Base-by-base conservation (phyloP, 306 rosid species). In the Sphenostylis stenocarpa region DNA sequence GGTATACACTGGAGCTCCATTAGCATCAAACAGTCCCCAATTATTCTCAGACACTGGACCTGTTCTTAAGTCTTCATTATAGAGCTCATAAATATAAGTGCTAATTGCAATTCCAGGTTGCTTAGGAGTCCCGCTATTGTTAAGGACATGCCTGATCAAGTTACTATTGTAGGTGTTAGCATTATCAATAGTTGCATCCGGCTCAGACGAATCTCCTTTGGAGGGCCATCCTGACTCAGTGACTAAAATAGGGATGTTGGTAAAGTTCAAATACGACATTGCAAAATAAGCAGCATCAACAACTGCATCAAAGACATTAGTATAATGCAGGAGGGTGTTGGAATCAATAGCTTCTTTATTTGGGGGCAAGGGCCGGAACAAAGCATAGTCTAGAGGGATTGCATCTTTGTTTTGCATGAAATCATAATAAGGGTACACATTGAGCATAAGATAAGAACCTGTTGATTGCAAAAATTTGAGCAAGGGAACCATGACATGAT, bases 181-280 rank as follows among this genome's bases (percentile, higher is more conserved):
- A 81, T 95, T 95, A 20, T 95, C 97, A 68, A 76, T 7, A 0
- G 94, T 92, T 64, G 98, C 97, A 67, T 95, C 97, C 3, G 87
- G 90, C 92, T 90, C 97, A 0, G 93, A 69, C 0, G 95, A 79
- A 73, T 82, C 92, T 14, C 98, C 98, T 84, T 92, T 87, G 31
- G 98, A 95, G 3, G 98, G 97, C 98, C 98, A 95, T 63, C 98
- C 98, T 26, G 98, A 88, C 76, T 95, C 98, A 0, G 97, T 90
- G 57, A 95, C 98, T 39, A 95, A 79, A 66, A 95, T 70, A 51
- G 96, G 97, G 29, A 95, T 72, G 69, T 89, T 90, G 23, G 98
- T 95, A 79, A 92, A 56, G 68, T 95, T 95, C 76, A 92, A 82
- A 81, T 90, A 86, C 10, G 88, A 74, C 98, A 95, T 95, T 55